phyloP scores from a whole-genome alignment of 2,329 filamentous ascomycete species.

The Anthostomella pinea region DNA sequence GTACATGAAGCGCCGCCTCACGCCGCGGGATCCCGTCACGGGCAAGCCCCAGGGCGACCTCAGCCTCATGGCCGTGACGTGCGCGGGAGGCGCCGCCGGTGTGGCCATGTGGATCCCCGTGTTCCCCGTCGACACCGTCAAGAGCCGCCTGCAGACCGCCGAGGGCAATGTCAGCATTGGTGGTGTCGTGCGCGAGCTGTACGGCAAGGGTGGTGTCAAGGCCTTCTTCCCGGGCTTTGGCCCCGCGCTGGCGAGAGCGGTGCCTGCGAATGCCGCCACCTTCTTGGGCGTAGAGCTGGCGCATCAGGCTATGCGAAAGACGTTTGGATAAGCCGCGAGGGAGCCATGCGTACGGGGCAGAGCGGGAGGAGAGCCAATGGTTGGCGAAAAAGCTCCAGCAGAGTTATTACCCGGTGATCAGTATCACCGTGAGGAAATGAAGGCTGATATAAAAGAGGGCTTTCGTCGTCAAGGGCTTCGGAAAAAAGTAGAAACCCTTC shows the following conservation, averaged over 20 bases:
- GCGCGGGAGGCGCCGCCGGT: slow-evolving; percentile 85
- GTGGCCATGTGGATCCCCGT: slow-evolving; percentile 99
- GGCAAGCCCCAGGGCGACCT: slow-evolving; percentile 74
- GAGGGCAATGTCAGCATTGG: slow-evolving; percentile 79
- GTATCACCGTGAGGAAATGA: too few species aligned
- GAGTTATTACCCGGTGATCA: too few species aligned
- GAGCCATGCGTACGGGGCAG: too few species aligned
- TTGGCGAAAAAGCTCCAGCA: too few species aligned
- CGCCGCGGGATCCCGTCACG: slow-evolving; percentile 71
- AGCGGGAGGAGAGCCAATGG: too few species aligned
- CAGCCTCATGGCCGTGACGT: slow-evolving; percentile 77
- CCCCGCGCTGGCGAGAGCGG: slow-evolving; percentile 85
- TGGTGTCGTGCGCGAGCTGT: slow-evolving; percentile 78
- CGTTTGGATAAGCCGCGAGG: slow-evolving; percentile 57
- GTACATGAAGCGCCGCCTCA: slow-evolving; percentile 84
- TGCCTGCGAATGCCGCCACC: slow-evolving; percentile 94
- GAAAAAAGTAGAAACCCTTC: too few species aligned
- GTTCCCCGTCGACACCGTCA: slow-evolving; percentile 96
- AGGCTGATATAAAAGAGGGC: too few species aligned
- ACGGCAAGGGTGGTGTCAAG: slow-evolving; percentile 75
- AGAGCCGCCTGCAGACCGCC: slow-evolving; percentile 88
- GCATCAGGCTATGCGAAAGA: slow-evolving; percentile 77
- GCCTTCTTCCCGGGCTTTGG: slow-evolving; percentile 98
- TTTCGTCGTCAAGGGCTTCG: too few species aligned
- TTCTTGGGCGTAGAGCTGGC: slow-evolving; percentile 85